Evolutionary conservation across 352 stramenopile species (phyloP).

Genomic region (Globisporangium cederbergense): DNA sequence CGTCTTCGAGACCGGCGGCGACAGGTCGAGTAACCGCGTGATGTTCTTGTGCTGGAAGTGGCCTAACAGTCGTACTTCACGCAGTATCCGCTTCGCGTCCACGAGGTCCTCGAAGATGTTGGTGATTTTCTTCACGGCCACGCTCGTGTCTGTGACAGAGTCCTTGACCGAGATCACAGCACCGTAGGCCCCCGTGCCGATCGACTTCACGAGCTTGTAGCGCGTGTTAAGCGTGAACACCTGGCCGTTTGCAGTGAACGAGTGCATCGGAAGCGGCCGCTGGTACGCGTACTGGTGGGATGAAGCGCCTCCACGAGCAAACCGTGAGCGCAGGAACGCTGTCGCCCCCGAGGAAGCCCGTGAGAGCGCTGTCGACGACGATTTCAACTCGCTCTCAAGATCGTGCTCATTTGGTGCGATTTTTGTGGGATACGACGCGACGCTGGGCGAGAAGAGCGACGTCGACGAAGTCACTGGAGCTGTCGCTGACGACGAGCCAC

Average conservation of each 20-base stretch:
- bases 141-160: conserved; percentile 40
- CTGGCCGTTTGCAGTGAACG: conserved; percentile 75
- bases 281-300: conserved; percentile 2
- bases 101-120: conserved; percentile 96
- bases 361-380: conserved; percentile 6
- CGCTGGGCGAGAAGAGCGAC: neutral
- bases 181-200: conserved; percentile 87
- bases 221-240: conserved; percentile 85
- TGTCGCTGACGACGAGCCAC: neutral
- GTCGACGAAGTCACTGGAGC: neutral
- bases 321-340: conserved; percentile 16
- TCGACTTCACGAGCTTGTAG: conserved; percentile 88
- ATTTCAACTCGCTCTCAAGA: conserved; percentile 8
- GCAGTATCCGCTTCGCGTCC: conserved; percentile 97
- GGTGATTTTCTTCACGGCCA: conserved; percentile 95
- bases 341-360: conserved; percentile 19
- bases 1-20: conserved; percentile 87
- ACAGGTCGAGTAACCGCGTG: conserved; percentile 90
- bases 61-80: conserved; percentile 87
- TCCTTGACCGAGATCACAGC: conserved; percentile 88
- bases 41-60: conserved; percentile 93
- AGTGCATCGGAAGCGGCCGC: conserved; percentile 43
- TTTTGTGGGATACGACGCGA: neutral
- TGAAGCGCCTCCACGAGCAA: neutral
- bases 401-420: neutral